Conservation (phyloP, 2,329 filamentous ascomycete species). For the Fusarium chuoi region DNA sequence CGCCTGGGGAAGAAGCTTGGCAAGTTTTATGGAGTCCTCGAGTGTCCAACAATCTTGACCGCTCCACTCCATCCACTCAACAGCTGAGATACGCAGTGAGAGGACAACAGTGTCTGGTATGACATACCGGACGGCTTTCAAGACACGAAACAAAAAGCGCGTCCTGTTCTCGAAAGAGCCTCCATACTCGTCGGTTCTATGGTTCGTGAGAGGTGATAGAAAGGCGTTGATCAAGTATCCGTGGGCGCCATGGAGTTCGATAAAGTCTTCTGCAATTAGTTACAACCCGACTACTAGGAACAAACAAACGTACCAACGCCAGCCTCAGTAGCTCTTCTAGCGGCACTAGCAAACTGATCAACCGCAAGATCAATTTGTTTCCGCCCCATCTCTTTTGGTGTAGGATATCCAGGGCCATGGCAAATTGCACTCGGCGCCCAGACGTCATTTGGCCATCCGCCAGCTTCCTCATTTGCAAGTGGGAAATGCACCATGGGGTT, state of each 20-base stretch:
- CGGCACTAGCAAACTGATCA: neutral
- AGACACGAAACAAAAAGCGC: conserved; percentile 65
- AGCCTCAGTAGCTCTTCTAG: neutral
- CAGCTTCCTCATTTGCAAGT: neutral
- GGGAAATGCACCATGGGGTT: neutral
- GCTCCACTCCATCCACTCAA: conserved; percentile 68
- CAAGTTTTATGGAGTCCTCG: conserved; percentile 58
- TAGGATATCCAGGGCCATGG: neutral
- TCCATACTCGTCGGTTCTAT: conserved; percentile 71
- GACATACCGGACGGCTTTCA: conserved; percentile 60
- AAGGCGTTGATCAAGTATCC: neutral
- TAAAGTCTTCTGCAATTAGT: neutral
- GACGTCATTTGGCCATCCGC: neutral
- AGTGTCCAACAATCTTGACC: conserved; percentile 69
- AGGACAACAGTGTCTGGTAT: conserved; percentile 67
- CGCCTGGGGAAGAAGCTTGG: conserved; percentile 68
- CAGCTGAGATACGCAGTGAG: conserved; percentile 67
- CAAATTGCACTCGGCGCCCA: neutral
- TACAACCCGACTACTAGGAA: accelerated
- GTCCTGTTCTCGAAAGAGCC: conserved; percentile 72
- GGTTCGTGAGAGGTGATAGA: neutral
- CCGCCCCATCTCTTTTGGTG: neutral
- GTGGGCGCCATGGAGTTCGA: neutral
- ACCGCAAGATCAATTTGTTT: neutral
- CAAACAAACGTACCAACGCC: neutral